Evolutionary conservation across 495 filamentous ascomycete genomes (phyloP).

Genomic region (Podospora bellae-mahoneyi): DNA sequence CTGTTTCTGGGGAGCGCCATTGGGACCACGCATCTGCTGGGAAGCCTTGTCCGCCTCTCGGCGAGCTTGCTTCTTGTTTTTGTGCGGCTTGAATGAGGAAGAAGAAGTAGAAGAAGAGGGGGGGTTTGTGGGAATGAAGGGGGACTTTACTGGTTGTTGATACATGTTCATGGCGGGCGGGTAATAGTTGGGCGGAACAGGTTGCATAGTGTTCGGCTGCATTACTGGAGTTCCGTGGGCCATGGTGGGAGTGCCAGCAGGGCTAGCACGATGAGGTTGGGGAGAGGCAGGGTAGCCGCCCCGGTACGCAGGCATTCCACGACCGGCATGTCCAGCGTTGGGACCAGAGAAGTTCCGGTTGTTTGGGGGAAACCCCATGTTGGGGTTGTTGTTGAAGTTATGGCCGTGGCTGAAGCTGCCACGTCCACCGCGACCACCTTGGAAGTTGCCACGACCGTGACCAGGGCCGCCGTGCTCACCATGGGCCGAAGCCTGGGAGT

Average conservation of each 20-base stretch:
- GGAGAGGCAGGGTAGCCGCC: conserved; percentile 65
- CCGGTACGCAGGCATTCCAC: conserved; percentile 62
- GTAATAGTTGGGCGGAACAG: conserved; percentile 58
- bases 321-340: conserved; percentile 61
- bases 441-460: conserved; percentile 37
- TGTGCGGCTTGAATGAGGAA: conserved; percentile 30
- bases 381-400: conserved; percentile 46
- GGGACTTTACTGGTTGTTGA: conserved; percentile 63
- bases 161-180: conserved; percentile 29
- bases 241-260: conserved; percentile 63
- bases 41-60: conserved; percentile 46
- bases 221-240: conserved; percentile 66
- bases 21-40: conserved; percentile 35
- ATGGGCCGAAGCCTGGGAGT: conserved; percentile 77
- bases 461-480: conserved; percentile 65
- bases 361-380: conserved; percentile 63
- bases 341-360: conserved; percentile 52
- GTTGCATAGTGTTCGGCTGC: conserved; percentile 51
- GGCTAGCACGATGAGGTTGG: conserved; percentile 61
- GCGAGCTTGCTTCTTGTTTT: conserved; percentile 41
- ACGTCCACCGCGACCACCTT: conserved; percentile 57
- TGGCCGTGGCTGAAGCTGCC: conserved; percentile 46
- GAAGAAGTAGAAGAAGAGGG: conserved; percentile 21
- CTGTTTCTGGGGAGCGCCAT: conserved; percentile 30
- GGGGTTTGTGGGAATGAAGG: conserved; percentile 43